A percentile compares a stretch with the other conserved stretches of the same genome.
Evolutionary conservation across 2,329 filamentous ascomycete species (phyloP).

Genomic region (Trichoderma koningii): DNA sequence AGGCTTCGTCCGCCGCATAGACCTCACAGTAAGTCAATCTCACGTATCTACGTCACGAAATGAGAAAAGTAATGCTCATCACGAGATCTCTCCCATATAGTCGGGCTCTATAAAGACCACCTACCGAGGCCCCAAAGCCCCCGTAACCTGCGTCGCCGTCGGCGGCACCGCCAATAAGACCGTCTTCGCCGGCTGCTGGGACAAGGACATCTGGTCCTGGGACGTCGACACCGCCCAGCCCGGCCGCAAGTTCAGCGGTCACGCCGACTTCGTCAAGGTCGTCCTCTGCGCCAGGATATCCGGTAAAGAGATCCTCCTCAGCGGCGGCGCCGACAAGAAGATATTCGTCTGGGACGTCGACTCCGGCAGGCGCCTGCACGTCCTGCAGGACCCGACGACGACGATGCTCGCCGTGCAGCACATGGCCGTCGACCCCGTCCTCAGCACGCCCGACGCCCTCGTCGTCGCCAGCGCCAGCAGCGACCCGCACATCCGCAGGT

Average conservation of each 20-base stretch:
- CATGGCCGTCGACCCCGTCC: conserved; percentile 71
- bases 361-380: conserved; percentile 69
- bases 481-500: conserved; percentile 76
- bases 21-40: conserved; percentile 64
- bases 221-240: conserved; percentile 59
- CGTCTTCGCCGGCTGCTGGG: conserved; percentile 90
- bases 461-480: conserved; percentile 78
- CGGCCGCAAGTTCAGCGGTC: conserved; percentile 68
- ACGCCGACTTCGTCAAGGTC: conserved; percentile 89
- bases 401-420: conserved; percentile 78
- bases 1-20: conserved; percentile 74
- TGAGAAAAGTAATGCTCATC: not conserved
- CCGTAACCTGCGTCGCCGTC: conserved; percentile 75
- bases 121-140: conserved; percentile 76
- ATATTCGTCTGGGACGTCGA: conserved; percentile 81
- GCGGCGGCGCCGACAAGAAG: conserved; percentile 75
- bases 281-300: conserved; percentile 64
- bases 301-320: conserved; percentile 66
- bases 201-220: conserved; percentile 90
- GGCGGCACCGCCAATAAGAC: conserved; percentile 58
- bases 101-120: conserved; percentile 40
- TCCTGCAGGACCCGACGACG: conserved; percentile 71
- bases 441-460: conserved; percentile 52
- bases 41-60: not conserved
- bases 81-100: conserved; percentile 30